These are phyloP conservation scores for Tricholoma hemisulphureum DNA, from an alignment of 768 basidiomycete genomes.

Conservation along the genomic window DNA sequence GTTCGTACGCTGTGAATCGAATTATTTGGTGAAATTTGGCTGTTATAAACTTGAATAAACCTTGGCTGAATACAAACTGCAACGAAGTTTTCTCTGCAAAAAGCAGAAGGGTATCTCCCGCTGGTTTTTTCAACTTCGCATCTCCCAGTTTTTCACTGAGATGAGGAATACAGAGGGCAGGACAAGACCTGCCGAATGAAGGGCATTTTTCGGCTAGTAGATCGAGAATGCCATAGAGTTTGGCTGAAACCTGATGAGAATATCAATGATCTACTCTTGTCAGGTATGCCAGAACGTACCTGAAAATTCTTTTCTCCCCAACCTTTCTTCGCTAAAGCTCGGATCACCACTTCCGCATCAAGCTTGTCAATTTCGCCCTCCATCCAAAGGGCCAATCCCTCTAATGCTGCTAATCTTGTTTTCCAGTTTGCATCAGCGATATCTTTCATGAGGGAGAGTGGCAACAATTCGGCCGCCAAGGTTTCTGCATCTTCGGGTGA, in stretches of 20 bases:
- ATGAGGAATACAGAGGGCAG: slow-evolving; percentile 77
- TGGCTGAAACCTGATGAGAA: slow-evolving; percentile 73
- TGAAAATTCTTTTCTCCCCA: slow-evolving; percentile 99
- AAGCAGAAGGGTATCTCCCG: slow-evolving; percentile 77
- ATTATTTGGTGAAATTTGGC: slow-evolving; percentile 3
- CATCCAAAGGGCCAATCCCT: slow-evolving; percentile 83
- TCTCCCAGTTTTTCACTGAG: slow-evolving; percentile 95
- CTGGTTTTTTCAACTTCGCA: slow-evolving; percentile 93
- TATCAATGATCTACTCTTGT: not conserved
- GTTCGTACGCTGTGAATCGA: slow-evolving; percentile 73
- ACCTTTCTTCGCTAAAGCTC: slow-evolving; percentile 87
- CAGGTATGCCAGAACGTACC: slow-evolving; percentile 39
- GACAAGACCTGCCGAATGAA: slow-evolving; percentile 81
- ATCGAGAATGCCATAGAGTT: slow-evolving; percentile 76
- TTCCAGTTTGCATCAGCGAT: slow-evolving; percentile 95
- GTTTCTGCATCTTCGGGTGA: slow-evolving; percentile 90
- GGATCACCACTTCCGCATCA: slow-evolving; percentile 86
- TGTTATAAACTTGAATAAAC: slow-evolving; percentile 35
- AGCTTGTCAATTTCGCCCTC: slow-evolving; percentile 61
- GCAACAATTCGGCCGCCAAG: slow-evolving; percentile 71
- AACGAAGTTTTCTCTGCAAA: slow-evolving; percentile 93
- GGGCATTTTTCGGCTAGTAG: slow-evolving; percentile 76
- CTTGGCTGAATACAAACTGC: slow-evolving; percentile 91
- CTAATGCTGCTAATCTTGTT: slow-evolving; percentile 78
- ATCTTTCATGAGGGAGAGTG: slow-evolving; percentile 64